phyloP scores from a whole-genome alignment of 371 early-diverging fungal species.

The Smittium culicis region DNA sequence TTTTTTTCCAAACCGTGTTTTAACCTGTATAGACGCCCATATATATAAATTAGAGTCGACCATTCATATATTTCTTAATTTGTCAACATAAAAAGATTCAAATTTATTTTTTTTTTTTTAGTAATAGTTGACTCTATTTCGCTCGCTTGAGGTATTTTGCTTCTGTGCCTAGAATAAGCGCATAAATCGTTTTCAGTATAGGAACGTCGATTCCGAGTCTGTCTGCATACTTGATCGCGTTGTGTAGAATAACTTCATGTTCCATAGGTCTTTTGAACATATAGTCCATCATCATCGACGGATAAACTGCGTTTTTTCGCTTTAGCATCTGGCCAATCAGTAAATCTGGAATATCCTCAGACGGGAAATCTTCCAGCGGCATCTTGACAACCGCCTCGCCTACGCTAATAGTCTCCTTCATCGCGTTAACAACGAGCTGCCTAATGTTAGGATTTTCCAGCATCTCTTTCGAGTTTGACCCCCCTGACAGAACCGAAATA shows the following conservation, averaged over 20 bases:
- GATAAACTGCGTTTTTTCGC: conserved; percentile 12
- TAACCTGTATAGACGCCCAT: too few relatives aligned
- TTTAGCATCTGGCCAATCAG: conserved; percentile 15
- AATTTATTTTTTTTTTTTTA: too few relatives aligned
- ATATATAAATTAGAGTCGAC: too few relatives aligned
- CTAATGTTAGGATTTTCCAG: conserved; percentile 38
- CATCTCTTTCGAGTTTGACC: conserved; percentile 46
- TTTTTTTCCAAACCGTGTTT: too few relatives aligned
- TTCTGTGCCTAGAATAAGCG: background rate
- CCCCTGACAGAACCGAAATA: conserved; percentile 49
- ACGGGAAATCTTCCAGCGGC: conserved; percentile 14
- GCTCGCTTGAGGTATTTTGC: background rate
- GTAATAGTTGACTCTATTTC: too few relatives aligned
- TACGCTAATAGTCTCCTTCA: conserved; percentile 45
- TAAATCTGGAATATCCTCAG: conserved; percentile 16
- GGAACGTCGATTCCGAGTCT: conserved; percentile 19
- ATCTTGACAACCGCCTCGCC: conserved; percentile 29
- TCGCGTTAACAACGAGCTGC: conserved; percentile 35
- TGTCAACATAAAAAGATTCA: too few relatives aligned
- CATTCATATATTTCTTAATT: too few relatives aligned
- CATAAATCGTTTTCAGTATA: conserved; percentile 26
- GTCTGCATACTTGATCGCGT: conserved; percentile 20
- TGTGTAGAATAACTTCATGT: conserved; percentile 27
- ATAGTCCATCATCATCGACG: conserved; percentile 35
- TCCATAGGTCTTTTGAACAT: conserved; percentile 28